phyloP scores from a whole-genome alignment of 352 stramenopile genomes.

The Pythium scleroteichum region DNA sequence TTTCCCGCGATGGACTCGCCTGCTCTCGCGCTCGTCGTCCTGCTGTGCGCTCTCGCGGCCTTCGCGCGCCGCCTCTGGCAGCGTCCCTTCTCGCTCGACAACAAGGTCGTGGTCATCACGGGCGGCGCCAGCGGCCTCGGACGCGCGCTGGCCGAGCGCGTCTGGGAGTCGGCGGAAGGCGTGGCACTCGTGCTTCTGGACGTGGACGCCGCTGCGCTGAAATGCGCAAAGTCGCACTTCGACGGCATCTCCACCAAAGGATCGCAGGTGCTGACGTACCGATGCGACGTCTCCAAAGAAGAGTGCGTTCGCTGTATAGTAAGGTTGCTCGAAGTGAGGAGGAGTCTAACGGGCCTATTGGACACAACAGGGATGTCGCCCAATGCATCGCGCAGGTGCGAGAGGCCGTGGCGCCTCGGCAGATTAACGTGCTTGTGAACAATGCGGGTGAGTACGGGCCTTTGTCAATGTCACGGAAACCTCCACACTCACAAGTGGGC shows the following conservation, averaged over 20 bases:
- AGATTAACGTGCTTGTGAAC: constrained; percentile 36
- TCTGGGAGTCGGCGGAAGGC: constrained; percentile 27
- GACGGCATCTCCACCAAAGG: neutral
- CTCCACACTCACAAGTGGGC: neutral
- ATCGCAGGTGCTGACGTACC: constrained; percentile 15
- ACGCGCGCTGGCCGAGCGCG: constrained; percentile 34
- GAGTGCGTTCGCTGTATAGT: no score
- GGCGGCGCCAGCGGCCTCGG: constrained; percentile 62
- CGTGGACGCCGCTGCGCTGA: constrained; percentile 41
- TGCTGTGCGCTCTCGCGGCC: constrained; percentile 10
- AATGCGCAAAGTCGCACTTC: constrained; percentile 27
- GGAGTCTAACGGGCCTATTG: no score
- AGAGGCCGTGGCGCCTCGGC: constrained; percentile 11
- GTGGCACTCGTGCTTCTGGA: constrained; percentile 68
- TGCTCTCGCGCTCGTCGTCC: constrained; percentile 5
- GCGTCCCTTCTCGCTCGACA: constrained; percentile 46
- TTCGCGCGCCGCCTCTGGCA: constrained; percentile 57
- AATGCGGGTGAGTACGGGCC: constrained; percentile 21
- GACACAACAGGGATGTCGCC: constrained; percentile 27
- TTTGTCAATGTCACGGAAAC: neutral
- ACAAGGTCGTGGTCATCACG: constrained; percentile 65
- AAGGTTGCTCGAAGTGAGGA: no score
- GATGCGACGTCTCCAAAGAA: constrained; percentile 32
- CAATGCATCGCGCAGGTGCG: constrained; percentile 19
- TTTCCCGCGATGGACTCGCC: neutral